Conservation (phyloP, 768 basidiomycete genomes). For the Suillus bovinus region DNA sequence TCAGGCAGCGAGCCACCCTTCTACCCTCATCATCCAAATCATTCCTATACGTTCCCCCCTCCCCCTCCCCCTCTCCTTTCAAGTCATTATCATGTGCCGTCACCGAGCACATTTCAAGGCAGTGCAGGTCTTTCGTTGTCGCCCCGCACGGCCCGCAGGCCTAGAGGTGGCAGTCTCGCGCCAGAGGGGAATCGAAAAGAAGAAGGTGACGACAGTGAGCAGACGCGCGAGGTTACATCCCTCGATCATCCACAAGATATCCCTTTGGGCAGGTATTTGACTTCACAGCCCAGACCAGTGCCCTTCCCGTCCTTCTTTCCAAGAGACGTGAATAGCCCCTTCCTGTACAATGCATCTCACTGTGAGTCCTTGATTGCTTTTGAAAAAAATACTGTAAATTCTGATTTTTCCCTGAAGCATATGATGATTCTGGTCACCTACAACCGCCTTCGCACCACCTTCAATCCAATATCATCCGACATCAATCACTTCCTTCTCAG, state of each 20-base stretch:
- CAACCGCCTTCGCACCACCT: conserved; percentile 16
- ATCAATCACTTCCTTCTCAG: conserved; percentile 26
- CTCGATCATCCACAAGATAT: conserved; percentile 24
- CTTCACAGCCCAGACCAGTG: conserved; percentile 19
- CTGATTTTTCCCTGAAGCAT: conserved; percentile 3
- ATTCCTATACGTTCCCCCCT: conserved; percentile 28
- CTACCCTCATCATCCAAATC: conserved; percentile 15
- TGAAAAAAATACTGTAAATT: not conserved
- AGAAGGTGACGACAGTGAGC: conserved; percentile 18
- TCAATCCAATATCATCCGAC: conserved; percentile 26
- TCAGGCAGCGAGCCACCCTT: conserved; percentile 36
- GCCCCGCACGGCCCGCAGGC: conserved; percentile 18
- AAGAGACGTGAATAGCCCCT: not conserved
- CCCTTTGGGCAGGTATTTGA: conserved; percentile 4
- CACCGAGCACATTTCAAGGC: conserved; percentile 21
- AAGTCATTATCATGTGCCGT: conserved; percentile 15
- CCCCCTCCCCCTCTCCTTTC: conserved; percentile 29
- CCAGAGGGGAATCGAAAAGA: conserved; percentile 13
- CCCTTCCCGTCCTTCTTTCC: conserved; percentile 15
- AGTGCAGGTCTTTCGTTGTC: conserved; percentile 50
- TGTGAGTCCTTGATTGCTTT: conserved; percentile 1
- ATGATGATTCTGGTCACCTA: conserved; percentile 19
- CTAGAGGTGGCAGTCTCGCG: conserved; percentile 12
- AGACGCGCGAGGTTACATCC: conserved; percentile 17
- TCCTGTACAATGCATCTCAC: not conserved